These are phyloP conservation scores for Casuarina cunninghamiana DNA, from an alignment of 306 rosid species.

Conservation along the genomic window DNA sequence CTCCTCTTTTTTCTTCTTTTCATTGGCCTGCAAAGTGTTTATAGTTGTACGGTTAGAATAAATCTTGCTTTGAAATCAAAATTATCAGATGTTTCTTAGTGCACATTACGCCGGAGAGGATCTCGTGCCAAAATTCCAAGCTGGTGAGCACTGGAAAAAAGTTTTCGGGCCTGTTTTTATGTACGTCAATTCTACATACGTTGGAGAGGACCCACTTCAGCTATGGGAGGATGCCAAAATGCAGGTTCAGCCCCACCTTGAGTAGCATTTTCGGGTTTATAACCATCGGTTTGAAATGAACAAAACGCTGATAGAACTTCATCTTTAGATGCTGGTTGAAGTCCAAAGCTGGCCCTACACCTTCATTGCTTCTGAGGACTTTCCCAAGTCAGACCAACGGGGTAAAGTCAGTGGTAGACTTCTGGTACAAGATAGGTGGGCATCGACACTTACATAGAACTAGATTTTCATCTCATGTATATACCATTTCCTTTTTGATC, in stretches of 20 bases:
- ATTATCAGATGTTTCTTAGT: slow-evolving; percentile 75
- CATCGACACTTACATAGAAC: background rate
- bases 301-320: background rate
- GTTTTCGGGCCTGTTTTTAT: slow-evolving; percentile 85
- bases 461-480: background rate
- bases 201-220: slow-evolving; percentile 36
- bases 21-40: no score
- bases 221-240: slow-evolving; percentile 83
- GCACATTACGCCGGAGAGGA: slow-evolving; percentile 87
- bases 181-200: slow-evolving; percentile 56
- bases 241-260: slow-evolving; percentile 47
- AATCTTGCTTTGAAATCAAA: background rate
- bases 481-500: background rate
- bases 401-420: slow-evolving; percentile 69
- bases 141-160: slow-evolving; percentile 83
- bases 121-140: slow-evolving; percentile 55
- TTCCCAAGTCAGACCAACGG: slow-evolving; percentile 53
- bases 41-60: background rate
- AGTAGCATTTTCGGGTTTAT: background rate
- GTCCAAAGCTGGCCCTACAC: slow-evolving; percentile 84
- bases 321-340: slow-evolving; percentile 61
- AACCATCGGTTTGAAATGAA: background rate
- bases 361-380: slow-evolving; percentile 73
- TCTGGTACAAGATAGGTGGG: slow-evolving; percentile 59
- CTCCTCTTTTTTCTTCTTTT: background rate